A percentile compares a stretch with the other conserved stretches of the same genome.
Evolutionary conservation across 805 yeast species (phyloP).

Genomic region (Myxozyma melibiosi): DNA sequence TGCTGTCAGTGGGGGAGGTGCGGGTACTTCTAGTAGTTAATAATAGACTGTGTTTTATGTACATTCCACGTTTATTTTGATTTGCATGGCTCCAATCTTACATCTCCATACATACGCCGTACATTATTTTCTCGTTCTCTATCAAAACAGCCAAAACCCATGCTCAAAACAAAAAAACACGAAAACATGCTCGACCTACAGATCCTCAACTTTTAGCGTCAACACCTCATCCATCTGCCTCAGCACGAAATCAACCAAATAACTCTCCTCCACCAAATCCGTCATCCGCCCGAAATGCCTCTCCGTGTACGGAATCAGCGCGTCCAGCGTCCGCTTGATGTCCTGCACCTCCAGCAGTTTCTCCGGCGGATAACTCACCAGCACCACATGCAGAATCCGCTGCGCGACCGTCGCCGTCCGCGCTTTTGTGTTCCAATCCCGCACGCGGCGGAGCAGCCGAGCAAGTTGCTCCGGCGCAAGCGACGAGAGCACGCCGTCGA

Average conservation of each 20-base stretch:
- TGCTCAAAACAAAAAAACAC: background rate
- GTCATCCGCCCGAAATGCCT: slow-evolving; percentile 80
- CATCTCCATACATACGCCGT: no score
- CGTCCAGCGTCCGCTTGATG: slow-evolving; percentile 65
- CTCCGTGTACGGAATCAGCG: slow-evolving; percentile 84
- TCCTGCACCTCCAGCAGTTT: slow-evolving; percentile 67
- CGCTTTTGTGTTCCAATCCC: slow-evolving; percentile 95
- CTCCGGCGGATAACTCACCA: slow-evolving; percentile 57
- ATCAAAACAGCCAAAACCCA: background rate
- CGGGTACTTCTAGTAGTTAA: background rate
- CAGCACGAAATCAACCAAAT: slow-evolving; percentile 78
- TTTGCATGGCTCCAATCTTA: no score
- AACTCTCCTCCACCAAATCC: slow-evolving; percentile 82
- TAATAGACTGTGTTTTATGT: background rate
- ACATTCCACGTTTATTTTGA: no score
- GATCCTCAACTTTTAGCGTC: slow-evolving; percentile 20
- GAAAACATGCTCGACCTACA: background rate
- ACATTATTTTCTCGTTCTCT: no score
- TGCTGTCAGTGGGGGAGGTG: background rate
- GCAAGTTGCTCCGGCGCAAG: slow-evolving; percentile 63
- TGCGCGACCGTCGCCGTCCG: slow-evolving; percentile 81
- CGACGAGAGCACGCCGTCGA: slow-evolving; percentile 64
- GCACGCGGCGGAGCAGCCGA: slow-evolving; percentile 66
- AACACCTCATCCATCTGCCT: slow-evolving; percentile 54
- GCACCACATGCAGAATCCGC: slow-evolving; percentile 65